Conservation (phyloP, 2,329 filamentous ascomycete species). For the Pestalotiopsis sp. region DNA sequence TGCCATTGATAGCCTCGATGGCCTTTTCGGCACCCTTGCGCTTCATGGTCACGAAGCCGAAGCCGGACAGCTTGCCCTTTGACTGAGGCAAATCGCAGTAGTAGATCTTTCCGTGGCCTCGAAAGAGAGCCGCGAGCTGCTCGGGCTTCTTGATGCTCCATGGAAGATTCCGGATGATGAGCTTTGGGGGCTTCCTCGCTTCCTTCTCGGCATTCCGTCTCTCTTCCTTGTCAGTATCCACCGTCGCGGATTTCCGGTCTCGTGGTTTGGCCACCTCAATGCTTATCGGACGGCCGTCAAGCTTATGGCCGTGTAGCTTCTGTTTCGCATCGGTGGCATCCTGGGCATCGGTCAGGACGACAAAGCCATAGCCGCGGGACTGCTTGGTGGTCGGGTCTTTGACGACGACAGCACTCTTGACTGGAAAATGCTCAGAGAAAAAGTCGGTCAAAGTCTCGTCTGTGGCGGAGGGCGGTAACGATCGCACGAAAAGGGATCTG, state of each 20-base stretch:
- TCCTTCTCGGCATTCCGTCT: constrained; percentile 63
- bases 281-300: constrained; percentile 80
- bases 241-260: constrained; percentile 54
- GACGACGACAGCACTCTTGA: constrained; percentile 96
- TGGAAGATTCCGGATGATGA: constrained; percentile 91
- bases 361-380: constrained; percentile 93
- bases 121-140: constrained; percentile 78
- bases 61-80: constrained; percentile 77
- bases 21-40: constrained; percentile 90
- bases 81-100: constrained; percentile 81
- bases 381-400: constrained; percentile 82
- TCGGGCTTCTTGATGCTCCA: constrained; percentile 92
- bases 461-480: constrained; percentile 76
- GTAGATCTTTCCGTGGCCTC: constrained; percentile 90
- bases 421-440: constrained; percentile 91
- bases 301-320: constrained; percentile 76
- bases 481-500: constrained; percentile 87
- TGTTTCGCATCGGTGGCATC: constrained; percentile 82
- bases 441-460: constrained; percentile 82
- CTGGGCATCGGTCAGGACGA: constrained; percentile 92
- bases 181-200: constrained; percentile 66
- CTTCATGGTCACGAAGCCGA: constrained; percentile 89
- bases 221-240: constrained; percentile 52
- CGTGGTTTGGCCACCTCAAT: constrained; percentile 88
- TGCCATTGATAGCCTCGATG: constrained; percentile 83